Evolutionary conservation across 768 basidiomycete genomes (phyloP), one percentile per base, ranked within the genome.

Genomic region (Xanthoconium stramineum): DNA sequence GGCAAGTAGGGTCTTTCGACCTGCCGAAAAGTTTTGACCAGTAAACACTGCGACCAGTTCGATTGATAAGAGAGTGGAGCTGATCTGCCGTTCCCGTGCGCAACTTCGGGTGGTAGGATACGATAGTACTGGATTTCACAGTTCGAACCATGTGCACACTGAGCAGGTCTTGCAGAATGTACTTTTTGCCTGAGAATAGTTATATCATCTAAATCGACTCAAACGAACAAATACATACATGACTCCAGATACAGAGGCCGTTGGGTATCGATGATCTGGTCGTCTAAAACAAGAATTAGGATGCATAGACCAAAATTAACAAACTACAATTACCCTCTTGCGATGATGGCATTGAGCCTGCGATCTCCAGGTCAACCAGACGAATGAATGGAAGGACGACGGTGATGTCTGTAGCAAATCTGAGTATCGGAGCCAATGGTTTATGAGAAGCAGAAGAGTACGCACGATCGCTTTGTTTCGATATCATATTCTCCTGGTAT

Each of bases 311-410:
- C 20, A 13, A 20, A 36, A 8, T 11, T 32, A 5, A 32, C 13
- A 17, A 49, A 32, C 11, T 12, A 47, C 1, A 6, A 45, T 37
- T 53, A 24, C 68, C 62, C 48, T 56, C 61, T 43, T 52, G 20
- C 17, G 43, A 33, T 29, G 3, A 33, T 10, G 51, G 42, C 8
- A 32, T 12, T 19, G 45, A 15, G 32, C 50, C 39, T n/a, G 52
- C 53, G 36, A 14, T 20, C 17, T 4, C 3, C 43, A 35, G 14
- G 24, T 66, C 57, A 54, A 78, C 65, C 7, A 71, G 63, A 17
- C 81, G 77, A 38, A 82, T 74, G 64, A 83, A 85, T 12, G 80
- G 76, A 29, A 85, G 71, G 2, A 78, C 75, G 17, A 85, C 68
- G 3, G 83, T 85, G 36, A 85, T 79, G 64, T 85, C 83, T 84